Evolutionary conservation across 176 grass and related monocot species (phyloP).

Genomic region (Stipa capillata): DNA sequence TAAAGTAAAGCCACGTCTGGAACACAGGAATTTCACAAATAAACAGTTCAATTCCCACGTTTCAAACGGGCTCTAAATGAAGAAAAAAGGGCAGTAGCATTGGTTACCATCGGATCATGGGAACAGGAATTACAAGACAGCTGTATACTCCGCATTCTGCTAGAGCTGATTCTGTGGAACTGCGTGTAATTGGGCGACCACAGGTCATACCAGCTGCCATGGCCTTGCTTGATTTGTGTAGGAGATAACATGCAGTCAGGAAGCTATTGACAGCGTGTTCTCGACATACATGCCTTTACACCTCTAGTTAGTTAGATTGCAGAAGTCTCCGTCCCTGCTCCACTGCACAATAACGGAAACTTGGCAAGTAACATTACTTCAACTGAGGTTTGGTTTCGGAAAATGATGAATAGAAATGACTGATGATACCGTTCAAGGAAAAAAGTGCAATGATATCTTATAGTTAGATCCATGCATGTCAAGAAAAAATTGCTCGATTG

Average conservation of each 20-base stretch:
- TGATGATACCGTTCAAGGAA: background rate
- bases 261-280: background rate
- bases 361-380: background rate
- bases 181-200: background rate
- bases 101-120: background rate
- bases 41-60: background rate
- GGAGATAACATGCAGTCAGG: background rate
- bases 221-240: background rate
- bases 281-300: background rate
- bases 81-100: background rate
- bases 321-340: constrained; percentile 19
- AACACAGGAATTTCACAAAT: too few species aligned
- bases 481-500: background rate
- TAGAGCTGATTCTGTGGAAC: background rate
- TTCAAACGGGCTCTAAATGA: background rate
- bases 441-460: background rate
- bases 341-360: constrained; percentile 18
- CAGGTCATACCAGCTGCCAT: background rate
- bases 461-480: background rate
- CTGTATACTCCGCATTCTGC: background rate
- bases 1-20: background rate
- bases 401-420: background rate
- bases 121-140: background rate
- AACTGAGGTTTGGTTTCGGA: background rate
- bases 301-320: constrained; percentile 20